Evolutionary conservation across 768 basidiomycete species (phyloP), one percentile per base, ranked within the genome.

Genomic region (Kockovaella imperatae): DNA sequence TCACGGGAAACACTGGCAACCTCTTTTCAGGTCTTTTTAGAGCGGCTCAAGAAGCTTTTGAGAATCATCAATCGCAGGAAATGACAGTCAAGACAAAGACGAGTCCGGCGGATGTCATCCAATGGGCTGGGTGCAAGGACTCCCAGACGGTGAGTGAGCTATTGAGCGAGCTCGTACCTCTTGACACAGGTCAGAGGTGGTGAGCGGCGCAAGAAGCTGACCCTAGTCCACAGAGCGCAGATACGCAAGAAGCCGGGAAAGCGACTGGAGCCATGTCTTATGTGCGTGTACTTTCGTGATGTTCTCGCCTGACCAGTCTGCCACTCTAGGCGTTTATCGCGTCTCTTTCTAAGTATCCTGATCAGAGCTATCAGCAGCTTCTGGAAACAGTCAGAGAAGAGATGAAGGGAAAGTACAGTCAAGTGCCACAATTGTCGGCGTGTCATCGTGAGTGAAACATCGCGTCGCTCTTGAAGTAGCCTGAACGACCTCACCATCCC

Each of bases 101-200:
- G 2, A 84, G 86, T 56, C 76, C 81, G 8, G 90, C 89, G 15
- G 91, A 97, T 69, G 86, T 83, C 10, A 71, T 75, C 40, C 59
- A 62, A 30, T 75, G 67, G 66, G 62, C 69, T 32, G 73, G 74
- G 3, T 77, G 75, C 53, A 75, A 75, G 48, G 76, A 76, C 53
- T 42, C 41, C 15, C 72, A 73, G 46, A 71, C 70, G 21, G 62
- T 64, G 35, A 49, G 59, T 49, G 1, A 10, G 11, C 11, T n/a
- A 7, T 32, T 15, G n/a, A n/a, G n/a, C n/a, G n/a, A n/a, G n/a
- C n/a, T n/a, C n/a, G n/a, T n/a, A n/a, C n/a, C n/a, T n/a, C n/a
- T n/a, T n/a, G n/a, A n/a, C n/a, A n/a, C n/a, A n/a, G n/a, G n/a
- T n/a, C n/a, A n/a, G n/a, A n/a, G n/a, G n/a, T n/a, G n/a, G n/a